Conservation (phyloP, 1,284 basidiomycete species). For the Pholiota adiposa region DNA sequence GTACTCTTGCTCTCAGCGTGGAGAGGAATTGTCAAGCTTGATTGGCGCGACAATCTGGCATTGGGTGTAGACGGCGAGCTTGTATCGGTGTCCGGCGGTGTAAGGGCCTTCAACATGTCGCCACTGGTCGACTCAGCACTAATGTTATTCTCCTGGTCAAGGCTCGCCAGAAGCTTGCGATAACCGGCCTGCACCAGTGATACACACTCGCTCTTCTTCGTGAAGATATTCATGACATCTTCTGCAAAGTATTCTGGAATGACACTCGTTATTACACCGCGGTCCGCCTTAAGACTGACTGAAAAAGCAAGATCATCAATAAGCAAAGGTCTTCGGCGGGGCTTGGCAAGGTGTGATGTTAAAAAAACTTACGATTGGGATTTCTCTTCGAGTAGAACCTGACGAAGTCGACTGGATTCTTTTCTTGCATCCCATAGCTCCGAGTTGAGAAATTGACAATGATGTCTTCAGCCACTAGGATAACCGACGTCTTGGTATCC, state of each 20-base stretch:
- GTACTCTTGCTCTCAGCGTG: constrained; percentile 12
- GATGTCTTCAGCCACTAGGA: constrained; percentile 52
- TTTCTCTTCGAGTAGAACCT: constrained; percentile 77
- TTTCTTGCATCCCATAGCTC: constrained; percentile 76
- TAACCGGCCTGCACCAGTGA: constrained; percentile 72
- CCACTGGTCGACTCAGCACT: not conserved
- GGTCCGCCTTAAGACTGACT: constrained; percentile 50
- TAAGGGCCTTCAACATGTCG: constrained; percentile 8
- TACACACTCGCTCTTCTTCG: constrained; percentile 53
- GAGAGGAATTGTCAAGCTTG: constrained; percentile 24
- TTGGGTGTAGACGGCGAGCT: constrained; percentile 41
- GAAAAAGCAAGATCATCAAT: not conserved
- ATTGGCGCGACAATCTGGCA: constrained; percentile 23
- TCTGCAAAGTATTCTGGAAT: constrained; percentile 69
- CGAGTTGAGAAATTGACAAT: constrained; percentile 64
- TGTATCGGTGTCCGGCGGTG: constrained; percentile 32
- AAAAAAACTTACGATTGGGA: constrained; percentile 49
- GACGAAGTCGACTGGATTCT: constrained; percentile 69
- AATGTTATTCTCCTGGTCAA: constrained; percentile 22
- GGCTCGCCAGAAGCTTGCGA: constrained; percentile 48
- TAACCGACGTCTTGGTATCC: not conserved
- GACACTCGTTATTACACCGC: constrained; percentile 64
- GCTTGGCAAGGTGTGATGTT: not conserved
- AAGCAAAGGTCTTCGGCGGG: not conserved
- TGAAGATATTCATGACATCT: constrained; percentile 65